phyloP scores from a whole-genome alignment of 1,284 basidiomycete species.

The Malassezia cuniculi region DNA sequence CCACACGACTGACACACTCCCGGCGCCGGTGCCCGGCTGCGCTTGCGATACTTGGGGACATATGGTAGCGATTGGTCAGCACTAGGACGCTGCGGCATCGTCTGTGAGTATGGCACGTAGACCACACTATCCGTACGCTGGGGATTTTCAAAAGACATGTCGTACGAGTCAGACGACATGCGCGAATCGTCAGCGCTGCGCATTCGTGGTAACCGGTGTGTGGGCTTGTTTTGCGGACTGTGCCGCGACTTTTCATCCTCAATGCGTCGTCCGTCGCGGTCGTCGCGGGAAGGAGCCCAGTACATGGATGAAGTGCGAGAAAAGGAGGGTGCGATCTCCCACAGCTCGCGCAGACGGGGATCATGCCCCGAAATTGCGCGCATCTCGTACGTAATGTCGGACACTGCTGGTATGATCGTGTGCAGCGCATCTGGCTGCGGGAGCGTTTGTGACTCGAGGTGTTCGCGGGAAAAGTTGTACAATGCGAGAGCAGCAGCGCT shows the following conservation, averaged over 20 bases:
- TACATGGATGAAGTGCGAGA: constrained; percentile 5
- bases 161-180: too few relatives aligned
- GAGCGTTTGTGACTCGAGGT: constrained; percentile 18
- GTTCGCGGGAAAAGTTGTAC: constrained; percentile 25
- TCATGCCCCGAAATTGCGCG: constrained; percentile 23
- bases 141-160: too few relatives aligned
- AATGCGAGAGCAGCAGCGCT: constrained; percentile 25
- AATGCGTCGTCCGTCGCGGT: constrained; percentile 7
- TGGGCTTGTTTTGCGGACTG: too few relatives aligned
- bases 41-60: constrained; percentile 37
- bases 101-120: constrained; percentile 5
- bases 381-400: constrained; percentile 27
- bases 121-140: too few relatives aligned
- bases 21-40: constrained; percentile 39
- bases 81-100: background rate
- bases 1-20: constrained; percentile 35
- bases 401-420: constrained; percentile 20
- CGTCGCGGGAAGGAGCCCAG: constrained; percentile 5
- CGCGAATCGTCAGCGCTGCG: too few relatives aligned
- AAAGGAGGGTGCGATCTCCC: constrained; percentile 7
- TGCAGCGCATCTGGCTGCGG: constrained; percentile 21
- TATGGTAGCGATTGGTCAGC: constrained; percentile 1
- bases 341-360: constrained; percentile 10
- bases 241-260: constrained; percentile 2
- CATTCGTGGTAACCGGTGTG: too few relatives aligned